Conservation (phyloP, 768 basidiomycete genomes). For the Lepiota venenata region DNA sequence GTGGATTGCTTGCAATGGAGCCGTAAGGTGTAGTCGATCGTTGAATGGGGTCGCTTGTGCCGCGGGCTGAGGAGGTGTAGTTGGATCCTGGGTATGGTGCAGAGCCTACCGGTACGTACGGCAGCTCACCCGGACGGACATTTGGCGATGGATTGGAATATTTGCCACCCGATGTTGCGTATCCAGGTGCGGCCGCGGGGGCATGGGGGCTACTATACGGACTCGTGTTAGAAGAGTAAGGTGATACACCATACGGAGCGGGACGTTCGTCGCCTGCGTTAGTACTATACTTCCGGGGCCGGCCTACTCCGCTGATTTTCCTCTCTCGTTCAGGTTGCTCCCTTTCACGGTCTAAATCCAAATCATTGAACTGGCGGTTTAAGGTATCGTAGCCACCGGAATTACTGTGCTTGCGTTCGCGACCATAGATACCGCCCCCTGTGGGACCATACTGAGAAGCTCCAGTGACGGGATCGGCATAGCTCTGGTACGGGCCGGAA, state of each 20-base stretch:
- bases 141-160: constrained; percentile 43
- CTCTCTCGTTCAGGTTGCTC: constrained; percentile 31
- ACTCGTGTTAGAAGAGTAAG: constrained; percentile 1
- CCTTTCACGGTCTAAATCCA: constrained; percentile 35
- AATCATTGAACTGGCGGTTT: constrained; percentile 37
- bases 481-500: constrained; percentile 20
- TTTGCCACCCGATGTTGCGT: constrained; percentile 5
- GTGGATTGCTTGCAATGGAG: constrained; percentile 19
- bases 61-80: constrained; percentile 29
- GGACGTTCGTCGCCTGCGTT: constrained; percentile 24
- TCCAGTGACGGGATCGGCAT: constrained; percentile 15
- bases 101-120: constrained; percentile 27
- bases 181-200: constrained; percentile 22
- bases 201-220: constrained; percentile 28
- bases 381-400: constrained; percentile 29
- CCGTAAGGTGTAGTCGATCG: constrained; percentile 43
- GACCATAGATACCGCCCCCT: constrained; percentile 18
- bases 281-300: constrained; percentile 44
- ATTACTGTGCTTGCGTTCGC: constrained; percentile 31
- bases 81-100: constrained; percentile 30
- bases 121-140: constrained; percentile 41
- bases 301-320: constrained; percentile 30
- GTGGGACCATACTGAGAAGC: constrained; percentile 17
- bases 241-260: background rate
- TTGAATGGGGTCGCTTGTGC: constrained; percentile 28